Evolutionary conservation across 495 filamentous ascomycete species (phyloP).

Genomic region (Annulohypoxylon moriforme): DNA sequence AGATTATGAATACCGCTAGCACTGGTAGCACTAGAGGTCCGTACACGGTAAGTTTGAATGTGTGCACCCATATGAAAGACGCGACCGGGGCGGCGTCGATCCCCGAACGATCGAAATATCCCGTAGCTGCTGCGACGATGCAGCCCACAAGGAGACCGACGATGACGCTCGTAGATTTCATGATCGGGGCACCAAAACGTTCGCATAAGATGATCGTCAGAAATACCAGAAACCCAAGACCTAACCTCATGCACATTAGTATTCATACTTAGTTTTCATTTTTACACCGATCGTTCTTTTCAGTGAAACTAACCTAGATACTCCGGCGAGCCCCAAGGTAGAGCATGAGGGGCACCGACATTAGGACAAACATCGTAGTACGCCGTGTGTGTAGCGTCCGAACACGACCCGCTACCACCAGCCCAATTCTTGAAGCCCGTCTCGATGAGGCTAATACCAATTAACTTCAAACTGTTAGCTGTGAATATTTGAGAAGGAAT

Average conservation of each 20-base stretch:
- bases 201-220: conserved; percentile 89
- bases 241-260: conserved; percentile 28
- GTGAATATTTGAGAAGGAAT: background rate
- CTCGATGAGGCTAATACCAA: conserved; percentile 78
- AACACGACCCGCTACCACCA: conserved; percentile 76
- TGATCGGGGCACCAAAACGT: conserved; percentile 80
- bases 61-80: conserved; percentile 92
- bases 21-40: conserved; percentile 85
- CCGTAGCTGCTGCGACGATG: conserved; percentile 84
- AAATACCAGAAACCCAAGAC: conserved; percentile 91
- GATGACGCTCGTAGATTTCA: conserved; percentile 77
- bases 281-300: background rate
- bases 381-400: conserved; percentile 63
- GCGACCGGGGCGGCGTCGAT: conserved; percentile 78
- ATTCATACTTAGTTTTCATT: background rate
- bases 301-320: conserved; percentile 70
- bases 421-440: conserved; percentile 87
- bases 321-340: conserved; percentile 88
- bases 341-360: conserved; percentile 77
- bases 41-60: conserved; percentile 84
- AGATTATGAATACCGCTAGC: conserved; percentile 86
- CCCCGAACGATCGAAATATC: conserved; percentile 79
- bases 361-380: conserved; percentile 75
- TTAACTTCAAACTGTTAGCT: conserved; percentile 47
- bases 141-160: conserved; percentile 86